phyloP scores from a whole-genome alignment of 805 yeast species.

The Suhomyces pyralidae region DNA sequence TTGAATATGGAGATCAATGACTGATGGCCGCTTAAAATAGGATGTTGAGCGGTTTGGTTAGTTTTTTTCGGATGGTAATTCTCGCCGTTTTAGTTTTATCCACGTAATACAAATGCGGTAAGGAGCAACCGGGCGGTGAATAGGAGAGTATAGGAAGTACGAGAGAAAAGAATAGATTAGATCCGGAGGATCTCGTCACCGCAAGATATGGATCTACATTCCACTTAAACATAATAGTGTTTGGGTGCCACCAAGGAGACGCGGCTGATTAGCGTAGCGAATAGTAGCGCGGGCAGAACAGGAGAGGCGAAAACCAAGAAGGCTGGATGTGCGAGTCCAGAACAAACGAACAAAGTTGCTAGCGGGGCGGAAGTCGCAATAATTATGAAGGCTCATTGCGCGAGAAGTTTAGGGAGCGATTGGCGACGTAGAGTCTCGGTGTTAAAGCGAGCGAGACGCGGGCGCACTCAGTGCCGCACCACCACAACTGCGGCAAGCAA shows the following conservation, averaged over 20 bases:
- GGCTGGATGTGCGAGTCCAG: neutral
- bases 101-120: conserved; percentile 2
- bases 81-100: conserved; percentile 2
- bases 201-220: neutral
- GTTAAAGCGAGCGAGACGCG: neutral
- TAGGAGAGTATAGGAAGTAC: neutral
- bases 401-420: neutral
- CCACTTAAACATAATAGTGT: neutral
- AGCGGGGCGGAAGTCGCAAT: neutral
- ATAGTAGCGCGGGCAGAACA: neutral
- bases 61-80: conserved; percentile 1
- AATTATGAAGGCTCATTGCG: neutral
- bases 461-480: neutral
- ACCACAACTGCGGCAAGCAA: too few species aligned
- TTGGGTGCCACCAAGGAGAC: neutral
- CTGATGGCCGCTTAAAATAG: neutral
- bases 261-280: neutral
- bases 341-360: neutral
- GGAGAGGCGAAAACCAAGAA: neutral
- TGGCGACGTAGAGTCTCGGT: neutral
- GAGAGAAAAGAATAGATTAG: neutral
- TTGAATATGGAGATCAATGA: neutral
- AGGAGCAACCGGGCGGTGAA: neutral
- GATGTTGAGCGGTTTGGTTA: neutral
- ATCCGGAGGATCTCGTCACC: neutral